Evolutionary conservation across 2,329 filamentous ascomycete species (phyloP).

Genomic region (Xylaria arbuscula): DNA sequence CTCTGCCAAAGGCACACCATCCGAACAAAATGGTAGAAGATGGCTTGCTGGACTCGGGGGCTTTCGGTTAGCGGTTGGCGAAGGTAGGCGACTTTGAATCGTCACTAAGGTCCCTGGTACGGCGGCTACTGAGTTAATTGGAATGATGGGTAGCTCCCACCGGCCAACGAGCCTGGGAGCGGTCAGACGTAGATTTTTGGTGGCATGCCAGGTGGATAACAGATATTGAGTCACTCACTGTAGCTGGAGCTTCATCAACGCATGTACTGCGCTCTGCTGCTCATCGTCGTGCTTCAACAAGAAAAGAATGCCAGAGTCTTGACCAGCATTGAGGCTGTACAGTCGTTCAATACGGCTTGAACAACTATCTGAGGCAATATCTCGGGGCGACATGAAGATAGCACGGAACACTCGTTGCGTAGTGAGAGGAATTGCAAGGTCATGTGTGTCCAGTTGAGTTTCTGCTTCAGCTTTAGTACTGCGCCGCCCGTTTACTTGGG

Average conservation of each 20-base stretch:
- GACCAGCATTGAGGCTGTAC: constrained; percentile 54
- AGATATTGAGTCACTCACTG: constrained; percentile 50
- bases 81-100: constrained; percentile 51
- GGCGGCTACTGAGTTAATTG: constrained; percentile 52
- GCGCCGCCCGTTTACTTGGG: constrained; percentile 9
- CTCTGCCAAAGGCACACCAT: constrained; percentile 42
- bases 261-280: constrained; percentile 46
- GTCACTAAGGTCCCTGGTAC: constrained; percentile 54
- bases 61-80: constrained; percentile 28
- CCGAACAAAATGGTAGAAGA: constrained; percentile 53
- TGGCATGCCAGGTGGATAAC: background rate
- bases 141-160: constrained; percentile 56
- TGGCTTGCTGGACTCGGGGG: constrained; percentile 38
- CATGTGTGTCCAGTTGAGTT: constrained; percentile 56
- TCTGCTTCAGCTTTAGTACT: constrained; percentile 53
- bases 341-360: constrained; percentile 55
- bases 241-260: constrained; percentile 58
- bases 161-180: constrained; percentile 50
- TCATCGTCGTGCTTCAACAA: constrained; percentile 52
- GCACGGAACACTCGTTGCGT: constrained; percentile 50
- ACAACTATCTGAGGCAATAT: constrained; percentile 50
- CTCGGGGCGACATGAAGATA: constrained; percentile 55
- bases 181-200: constrained; percentile 30
- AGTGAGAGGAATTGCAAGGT: constrained; percentile 56
- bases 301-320: constrained; percentile 58